Base-by-base conservation (phyloP, 2,329 filamentous ascomycete species). In the Moelleriella libera region DNA sequence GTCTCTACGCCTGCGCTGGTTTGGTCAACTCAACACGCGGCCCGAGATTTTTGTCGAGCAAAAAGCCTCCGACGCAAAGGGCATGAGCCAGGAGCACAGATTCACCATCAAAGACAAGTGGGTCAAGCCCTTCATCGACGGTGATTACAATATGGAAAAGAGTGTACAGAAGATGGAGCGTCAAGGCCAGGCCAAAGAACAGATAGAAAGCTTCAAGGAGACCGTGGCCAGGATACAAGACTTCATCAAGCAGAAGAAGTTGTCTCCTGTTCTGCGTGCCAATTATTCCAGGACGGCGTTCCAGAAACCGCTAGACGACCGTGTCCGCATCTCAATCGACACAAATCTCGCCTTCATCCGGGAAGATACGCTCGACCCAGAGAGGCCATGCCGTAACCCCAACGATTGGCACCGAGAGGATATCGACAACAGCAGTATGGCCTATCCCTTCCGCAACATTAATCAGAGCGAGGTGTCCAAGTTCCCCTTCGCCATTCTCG, bases 251-350 rank as follows among this genome's bases (percentile, higher is more conserved):
- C 75, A 85, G 44, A 79, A 86, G 58, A 76, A 85, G 48, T 71
- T 98, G 12, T 80, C 90, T 60, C 92, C 92, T 5, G 76, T 95
- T 32, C 65, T 98, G 47, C 81, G 92, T 45, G 92, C 92, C 52
- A 95, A 94, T 66, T 97, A 97, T 63, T 85, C 82, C 40, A 85
- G 92, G 52, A 94, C 88, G 1, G 92, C 92, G 1, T 98, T 97
- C 70, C 92, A 98, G 65, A 95, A 95, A 54, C 92, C 92, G 5
- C 80, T 86, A 11, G 89, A 98, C 61, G 82, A 94, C 63, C 83
- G 86, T 21, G 82, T 98, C 44, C 82, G 92, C 47, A 86, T 98
- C 56, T 89, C 88, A 5, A 85, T 98, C 50, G 92, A 98, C 62
- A 96, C 88, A 0, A 81, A 94, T 55, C 73, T 98, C 32, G 88